Conservation (phyloP, 139 green algal species). For the Chlamydomonas incerta region DNA sequence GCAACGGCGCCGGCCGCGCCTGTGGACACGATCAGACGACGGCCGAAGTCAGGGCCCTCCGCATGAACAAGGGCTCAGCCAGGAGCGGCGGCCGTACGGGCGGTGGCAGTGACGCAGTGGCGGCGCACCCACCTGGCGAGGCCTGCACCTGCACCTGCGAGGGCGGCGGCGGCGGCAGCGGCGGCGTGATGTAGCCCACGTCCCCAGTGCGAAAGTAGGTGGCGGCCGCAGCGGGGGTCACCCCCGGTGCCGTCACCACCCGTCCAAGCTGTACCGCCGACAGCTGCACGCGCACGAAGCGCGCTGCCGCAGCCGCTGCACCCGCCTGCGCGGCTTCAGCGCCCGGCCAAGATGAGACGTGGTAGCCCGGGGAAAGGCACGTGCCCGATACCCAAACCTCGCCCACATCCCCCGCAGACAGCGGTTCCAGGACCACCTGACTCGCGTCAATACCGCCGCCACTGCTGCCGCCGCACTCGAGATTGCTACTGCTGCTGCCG, state of each 20-base stretch:
- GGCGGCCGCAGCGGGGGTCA: neutral
- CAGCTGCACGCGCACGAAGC: constrained; percentile 10
- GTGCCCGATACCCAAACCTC: constrained; percentile 65
- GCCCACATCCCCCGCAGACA: constrained; percentile 36
- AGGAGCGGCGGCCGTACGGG: too few species aligned
- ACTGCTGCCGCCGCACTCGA: neutral
- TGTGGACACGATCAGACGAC: neutral
- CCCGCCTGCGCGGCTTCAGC: neutral
- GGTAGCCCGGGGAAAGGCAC: constrained; percentile 61
- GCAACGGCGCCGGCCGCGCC: too few species aligned
- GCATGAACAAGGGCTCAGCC: neutral
- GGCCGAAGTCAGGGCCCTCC: too few species aligned
- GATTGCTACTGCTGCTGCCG: neutral
- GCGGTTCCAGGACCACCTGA: neutral
- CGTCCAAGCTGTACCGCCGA: neutral
- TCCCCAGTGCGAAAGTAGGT: constrained; percentile 55
- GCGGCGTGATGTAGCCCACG: constrained; percentile 25
- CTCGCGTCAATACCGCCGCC: neutral
- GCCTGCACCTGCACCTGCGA: too few species aligned
- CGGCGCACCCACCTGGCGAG: neutral
- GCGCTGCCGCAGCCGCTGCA: neutral
- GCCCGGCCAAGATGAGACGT: neutral
- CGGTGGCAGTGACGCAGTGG: too few species aligned
- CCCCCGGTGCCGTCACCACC: neutral
- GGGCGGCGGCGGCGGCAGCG: neutral